Percentiles rank a stretch among this genome's conserved stretches.
Conservation (phyloP, 2,329 filamentous ascomycete species). For the Capronia americana region DNA sequence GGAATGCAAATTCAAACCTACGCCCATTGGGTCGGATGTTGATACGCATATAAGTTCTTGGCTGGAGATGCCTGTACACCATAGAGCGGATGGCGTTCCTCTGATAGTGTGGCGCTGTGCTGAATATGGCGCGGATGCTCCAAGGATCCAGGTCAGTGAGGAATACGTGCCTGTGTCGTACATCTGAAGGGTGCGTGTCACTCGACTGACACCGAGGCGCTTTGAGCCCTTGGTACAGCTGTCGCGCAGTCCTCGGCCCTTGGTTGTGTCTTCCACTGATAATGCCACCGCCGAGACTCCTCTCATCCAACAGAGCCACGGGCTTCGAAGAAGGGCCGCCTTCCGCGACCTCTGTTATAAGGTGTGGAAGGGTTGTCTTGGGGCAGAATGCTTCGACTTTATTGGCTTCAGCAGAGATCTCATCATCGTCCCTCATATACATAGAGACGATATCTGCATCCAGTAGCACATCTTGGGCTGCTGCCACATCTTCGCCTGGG, state of each 20-base stretch:
- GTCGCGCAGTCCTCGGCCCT: neutral
- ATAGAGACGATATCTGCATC: neutral
- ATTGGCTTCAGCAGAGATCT: neutral
- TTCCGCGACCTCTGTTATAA: neutral
- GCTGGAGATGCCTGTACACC: conserved; percentile 12
- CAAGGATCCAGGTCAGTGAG: conserved; percentile 19
- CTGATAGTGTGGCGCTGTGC: conserved; percentile 17
- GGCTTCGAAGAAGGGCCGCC: neutral
- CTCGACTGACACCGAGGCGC: neutral
- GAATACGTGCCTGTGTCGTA: conserved; percentile 12
- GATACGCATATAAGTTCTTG: neutral
- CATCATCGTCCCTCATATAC: neutral
- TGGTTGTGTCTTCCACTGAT: neutral
- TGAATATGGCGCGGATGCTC: conserved; percentile 18
- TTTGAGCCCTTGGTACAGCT: neutral
- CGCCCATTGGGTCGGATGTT: neutral
- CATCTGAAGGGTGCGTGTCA: neutral
- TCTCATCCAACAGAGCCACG: neutral
- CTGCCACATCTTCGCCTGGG: neutral
- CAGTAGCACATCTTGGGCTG: neutral
- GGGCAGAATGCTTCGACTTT: neutral
- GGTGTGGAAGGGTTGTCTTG: neutral
- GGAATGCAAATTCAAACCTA: conserved; percentile 12
- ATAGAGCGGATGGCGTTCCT: neutral
- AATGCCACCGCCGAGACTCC: neutral